A percentile compares a stretch with the other conserved stretches of the same genome.
Conservation (phyloP, 2,329 filamentous ascomycete species). For the Epichloe aotearoae region DNA sequence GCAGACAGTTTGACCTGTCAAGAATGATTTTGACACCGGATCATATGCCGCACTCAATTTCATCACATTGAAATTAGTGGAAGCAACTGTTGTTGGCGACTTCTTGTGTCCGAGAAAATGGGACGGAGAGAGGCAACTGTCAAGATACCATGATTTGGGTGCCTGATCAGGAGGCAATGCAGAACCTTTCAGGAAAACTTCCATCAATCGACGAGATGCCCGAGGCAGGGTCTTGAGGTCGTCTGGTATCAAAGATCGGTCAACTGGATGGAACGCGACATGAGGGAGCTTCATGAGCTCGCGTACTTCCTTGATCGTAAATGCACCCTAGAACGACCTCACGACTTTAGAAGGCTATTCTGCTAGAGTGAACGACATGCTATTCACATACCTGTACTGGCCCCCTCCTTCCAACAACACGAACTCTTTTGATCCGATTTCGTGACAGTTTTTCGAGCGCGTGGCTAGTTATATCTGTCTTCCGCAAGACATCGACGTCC, state of each 20-base stretch:
- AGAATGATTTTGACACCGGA: slow-evolving; percentile 32
- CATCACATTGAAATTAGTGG: slow-evolving; percentile 55
- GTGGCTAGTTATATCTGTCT: slow-evolving; percentile 80
- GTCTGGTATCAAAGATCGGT: slow-evolving; percentile 51
- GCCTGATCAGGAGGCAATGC: slow-evolving; percentile 32
- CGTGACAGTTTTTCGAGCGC: slow-evolving; percentile 60
- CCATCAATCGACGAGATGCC: slow-evolving; percentile 62
- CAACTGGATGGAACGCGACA: slow-evolving; percentile 59
- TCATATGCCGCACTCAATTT: slow-evolving; percentile 42
- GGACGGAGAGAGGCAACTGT: slow-evolving; percentile 71
- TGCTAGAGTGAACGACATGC: neutral
- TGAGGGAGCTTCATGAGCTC: slow-evolving; percentile 69
- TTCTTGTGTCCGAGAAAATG: slow-evolving; percentile 44
- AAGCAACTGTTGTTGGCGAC: slow-evolving; percentile 38
- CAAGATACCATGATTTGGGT: slow-evolving; percentile 65
- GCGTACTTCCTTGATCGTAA: slow-evolving; percentile 87
- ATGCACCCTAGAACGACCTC: slow-evolving; percentile 52
- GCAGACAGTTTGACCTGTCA: slow-evolving; percentile 35
- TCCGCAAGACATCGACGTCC: slow-evolving; percentile 56
- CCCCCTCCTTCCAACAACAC: slow-evolving; percentile 78
- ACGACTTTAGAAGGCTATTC: neutral
- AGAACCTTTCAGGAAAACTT: slow-evolving; percentile 69
- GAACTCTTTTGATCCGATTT: slow-evolving; percentile 66
- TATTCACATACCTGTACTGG: slow-evolving; percentile 57
- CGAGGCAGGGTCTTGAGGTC: slow-evolving; percentile 60